These are phyloP conservation scores for Trypanosoma caninum DNA, from an alignment of 208 protist species.

Conservation along the genomic window DNA sequence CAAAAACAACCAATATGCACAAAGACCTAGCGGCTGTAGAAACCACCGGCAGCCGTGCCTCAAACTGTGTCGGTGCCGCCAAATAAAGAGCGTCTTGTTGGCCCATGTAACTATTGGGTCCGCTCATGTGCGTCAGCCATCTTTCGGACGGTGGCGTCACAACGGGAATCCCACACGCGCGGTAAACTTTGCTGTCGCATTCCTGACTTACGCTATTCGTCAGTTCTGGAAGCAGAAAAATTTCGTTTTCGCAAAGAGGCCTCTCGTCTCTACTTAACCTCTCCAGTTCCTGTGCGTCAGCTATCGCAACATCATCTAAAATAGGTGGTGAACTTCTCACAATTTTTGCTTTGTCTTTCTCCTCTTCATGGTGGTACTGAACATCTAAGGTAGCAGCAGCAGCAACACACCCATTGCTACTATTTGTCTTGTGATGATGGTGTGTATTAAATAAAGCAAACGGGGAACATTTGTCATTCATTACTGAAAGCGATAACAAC, in stretches of 20 bases:
- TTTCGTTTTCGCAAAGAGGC: background rate
- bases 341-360: conserved; percentile 3
- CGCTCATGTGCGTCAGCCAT: conserved; percentile 1
- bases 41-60: conserved; percentile 26
- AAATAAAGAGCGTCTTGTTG: conserved; percentile 70
- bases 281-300: conserved; percentile 11
- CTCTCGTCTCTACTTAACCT: background rate
- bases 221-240: conserved; percentile 10
- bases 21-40: background rate
- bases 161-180: background rate
- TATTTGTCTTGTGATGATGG: background rate
- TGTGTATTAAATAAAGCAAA: background rate
- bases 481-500: background rate
- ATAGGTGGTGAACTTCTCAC: background rate
- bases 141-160: background rate
- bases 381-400: background rate
- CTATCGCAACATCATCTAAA: background rate
- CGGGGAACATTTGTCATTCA: background rate
- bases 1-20: conserved; percentile 79
- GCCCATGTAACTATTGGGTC: conserved; percentile 26
- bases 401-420: background rate
- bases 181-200: background rate
- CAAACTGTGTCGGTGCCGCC: conserved; percentile 31
- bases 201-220: background rate
- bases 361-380: conserved; percentile 11